phyloP scores from a whole-genome alignment of 179 eudicot genomes.

The Gypsophila paniculata region DNA sequence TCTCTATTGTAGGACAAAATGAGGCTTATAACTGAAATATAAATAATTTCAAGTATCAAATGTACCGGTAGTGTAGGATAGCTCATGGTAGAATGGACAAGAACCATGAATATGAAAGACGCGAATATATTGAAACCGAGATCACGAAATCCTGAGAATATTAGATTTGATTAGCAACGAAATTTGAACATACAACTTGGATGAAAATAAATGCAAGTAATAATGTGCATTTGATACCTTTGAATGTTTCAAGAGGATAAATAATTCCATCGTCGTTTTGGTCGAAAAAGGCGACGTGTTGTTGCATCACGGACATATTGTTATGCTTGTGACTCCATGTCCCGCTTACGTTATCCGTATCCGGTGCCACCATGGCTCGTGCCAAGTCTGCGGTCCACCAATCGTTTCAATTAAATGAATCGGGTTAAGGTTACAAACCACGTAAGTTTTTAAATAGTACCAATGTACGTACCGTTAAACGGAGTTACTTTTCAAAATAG shows the following conservation, averaged over 20 bases:
- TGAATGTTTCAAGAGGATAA: conserved; percentile 53
- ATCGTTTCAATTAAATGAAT: background rate
- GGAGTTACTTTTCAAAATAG: no score
- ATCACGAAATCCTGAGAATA: conserved; percentile 37
- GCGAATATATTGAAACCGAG: conserved; percentile 44
- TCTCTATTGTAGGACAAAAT: no score
- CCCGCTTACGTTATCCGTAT: conserved; percentile 48
- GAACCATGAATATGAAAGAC: conserved; percentile 31
- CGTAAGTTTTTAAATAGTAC: no score
- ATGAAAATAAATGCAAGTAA: background rate
- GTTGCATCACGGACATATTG: conserved; percentile 56
- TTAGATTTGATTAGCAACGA: background rate
- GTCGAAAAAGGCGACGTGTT: conserved; percentile 62
- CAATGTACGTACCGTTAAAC: no score
- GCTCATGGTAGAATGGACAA: conserved; percentile 47
- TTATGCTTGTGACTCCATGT: conserved; percentile 47
- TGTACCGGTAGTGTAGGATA: conserved; percentile 48
- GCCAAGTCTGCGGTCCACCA: conserved; percentile 38
- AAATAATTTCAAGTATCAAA: background rate
- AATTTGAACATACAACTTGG: background rate
- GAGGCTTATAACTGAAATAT: no score
- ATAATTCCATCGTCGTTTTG: conserved; percentile 51
- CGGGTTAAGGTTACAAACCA: background rate
- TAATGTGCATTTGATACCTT: conserved; percentile 27
- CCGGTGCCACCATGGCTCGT: conserved; percentile 52